These are phyloP conservation scores for Flaveria bidentis DNA, from an alignment of 129 eudicot genomes.

Conservation along the genomic window DNA sequence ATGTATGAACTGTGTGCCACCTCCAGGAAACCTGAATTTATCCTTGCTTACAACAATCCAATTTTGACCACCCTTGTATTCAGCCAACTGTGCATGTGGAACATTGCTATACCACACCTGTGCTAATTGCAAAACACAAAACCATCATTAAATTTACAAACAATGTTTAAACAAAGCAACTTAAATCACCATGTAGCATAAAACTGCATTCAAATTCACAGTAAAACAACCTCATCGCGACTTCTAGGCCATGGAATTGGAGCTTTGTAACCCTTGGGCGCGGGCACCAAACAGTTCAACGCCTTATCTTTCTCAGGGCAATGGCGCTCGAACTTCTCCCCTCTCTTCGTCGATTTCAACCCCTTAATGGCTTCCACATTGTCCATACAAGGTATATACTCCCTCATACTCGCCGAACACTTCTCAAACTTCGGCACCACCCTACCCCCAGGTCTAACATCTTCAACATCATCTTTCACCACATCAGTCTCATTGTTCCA, in stretches of 20 bases:
- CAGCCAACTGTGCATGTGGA: conserved; percentile 92
- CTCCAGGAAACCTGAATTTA: conserved; percentile 97
- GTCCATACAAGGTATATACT: conserved; percentile 93
- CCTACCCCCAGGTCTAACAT: conserved; percentile 38
- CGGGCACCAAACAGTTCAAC: conserved; percentile 76
- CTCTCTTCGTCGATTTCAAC: conserved; percentile 57
- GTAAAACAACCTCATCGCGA: conserved; percentile 72
- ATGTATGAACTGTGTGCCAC: conserved; percentile 97
- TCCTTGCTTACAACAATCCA: conserved; percentile 79
- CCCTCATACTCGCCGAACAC: conserved; percentile 73
- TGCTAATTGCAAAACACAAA: conserved; percentile 8
- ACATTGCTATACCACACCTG: conserved; percentile 97
- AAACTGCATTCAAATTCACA: not conserved
- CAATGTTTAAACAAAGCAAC: not conserved
- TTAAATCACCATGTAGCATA: not conserved
- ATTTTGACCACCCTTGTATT: conserved; percentile 96
- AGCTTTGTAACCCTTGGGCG: conserved; percentile 66
- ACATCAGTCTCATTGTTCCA: conserved; percentile 52
- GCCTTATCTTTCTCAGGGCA: conserved; percentile 68
- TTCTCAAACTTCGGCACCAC: conserved; percentile 54
- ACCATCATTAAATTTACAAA: not conserved
- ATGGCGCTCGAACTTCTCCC: conserved; percentile 95
- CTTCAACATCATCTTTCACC: conserved; percentile 32
- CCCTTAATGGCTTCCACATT: conserved; percentile 60
- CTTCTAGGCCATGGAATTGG: conserved; percentile 93